Evolutionary conservation across 306 rosid species (phyloP).

Genomic region (Prinsepia uniflora): DNA sequence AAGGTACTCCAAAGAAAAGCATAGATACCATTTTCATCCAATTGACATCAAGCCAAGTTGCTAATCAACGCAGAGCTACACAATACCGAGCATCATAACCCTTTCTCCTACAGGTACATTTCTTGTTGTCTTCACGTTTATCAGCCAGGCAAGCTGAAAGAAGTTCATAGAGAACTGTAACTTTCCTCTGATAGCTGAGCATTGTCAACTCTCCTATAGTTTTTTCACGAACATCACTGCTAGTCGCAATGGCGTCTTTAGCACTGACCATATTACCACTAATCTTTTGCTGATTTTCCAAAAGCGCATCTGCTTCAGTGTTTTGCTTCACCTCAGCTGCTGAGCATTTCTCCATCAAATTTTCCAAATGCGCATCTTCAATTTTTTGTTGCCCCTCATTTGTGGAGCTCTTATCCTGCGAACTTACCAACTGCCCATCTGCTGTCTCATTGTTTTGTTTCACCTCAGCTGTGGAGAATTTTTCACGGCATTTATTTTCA

Average conservation of each 20-base stretch:
- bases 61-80: conserved; percentile 62
- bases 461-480: conserved; percentile 40
- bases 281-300: conserved; percentile 28
- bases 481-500: conserved; percentile 58
- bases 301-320: conserved; percentile 24
- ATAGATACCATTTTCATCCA: conserved; percentile 75
- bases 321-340: conserved; percentile 31
- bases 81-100: conserved; percentile 94
- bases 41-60: conserved; percentile 85
- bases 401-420: conserved; percentile 30
- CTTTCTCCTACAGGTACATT: conserved; percentile 54
- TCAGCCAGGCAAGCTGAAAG: conserved; percentile 78
- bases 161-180: conserved; percentile 73
- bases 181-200: conserved; percentile 75
- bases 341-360: conserved; percentile 34
- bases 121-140: conserved; percentile 40
- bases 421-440: conserved; percentile 15
- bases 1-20: conserved; percentile 17
- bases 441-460: conserved; percentile 39
- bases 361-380: conserved; percentile 24
- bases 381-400: conserved; percentile 30
- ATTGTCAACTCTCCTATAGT: conserved; percentile 59
- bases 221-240: conserved; percentile 37
- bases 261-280: conserved; percentile 25
- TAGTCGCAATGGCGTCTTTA: conserved; percentile 28